A percentile compares a stretch with the other conserved stretches of the same genome.
phyloP scores from a whole-genome alignment of 163 green algal species.

The Scenedesmus sp. region DNA sequence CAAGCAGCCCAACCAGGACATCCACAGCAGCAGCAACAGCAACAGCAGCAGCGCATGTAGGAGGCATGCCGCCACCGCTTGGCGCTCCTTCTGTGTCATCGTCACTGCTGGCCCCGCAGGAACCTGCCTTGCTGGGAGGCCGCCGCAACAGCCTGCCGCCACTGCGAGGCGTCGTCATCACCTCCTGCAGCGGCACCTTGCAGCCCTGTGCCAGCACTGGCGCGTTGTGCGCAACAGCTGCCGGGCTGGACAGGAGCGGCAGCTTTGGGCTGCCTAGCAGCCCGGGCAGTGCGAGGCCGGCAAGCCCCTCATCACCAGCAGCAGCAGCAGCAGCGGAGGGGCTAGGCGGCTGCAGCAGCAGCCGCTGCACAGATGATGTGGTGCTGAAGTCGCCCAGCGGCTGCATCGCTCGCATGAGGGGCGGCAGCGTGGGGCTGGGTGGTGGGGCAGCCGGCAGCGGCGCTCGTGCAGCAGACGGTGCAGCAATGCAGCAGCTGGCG shows the following conservation, averaged over 20 bases:
- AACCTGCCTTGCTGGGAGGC: not conserved
- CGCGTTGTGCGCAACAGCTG: not conserved
- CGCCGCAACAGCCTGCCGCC: constrained; percentile 5
- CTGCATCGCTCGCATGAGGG: not conserved
- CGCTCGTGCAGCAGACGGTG: not conserved
- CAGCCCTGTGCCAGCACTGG: not conserved
- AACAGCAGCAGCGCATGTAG: constrained; percentile 3
- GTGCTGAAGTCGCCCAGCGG: not conserved
- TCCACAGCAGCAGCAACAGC: not conserved
- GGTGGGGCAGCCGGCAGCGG: not conserved
- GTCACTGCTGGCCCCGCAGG: not conserved
- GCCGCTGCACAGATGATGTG: not conserved
- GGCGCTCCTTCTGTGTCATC: not conserved
- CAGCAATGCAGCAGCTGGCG: not conserved
- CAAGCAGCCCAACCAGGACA: constrained; percentile 6
- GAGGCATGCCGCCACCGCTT: not conserved
- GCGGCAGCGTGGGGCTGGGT: not conserved
- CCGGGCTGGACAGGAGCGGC: not conserved
- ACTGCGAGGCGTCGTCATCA: not conserved
- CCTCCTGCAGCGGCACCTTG: not conserved
- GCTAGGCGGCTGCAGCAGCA: not conserved
- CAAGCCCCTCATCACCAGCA: not conserved
- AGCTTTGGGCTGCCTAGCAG: not conserved
- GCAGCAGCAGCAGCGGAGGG: not conserved
- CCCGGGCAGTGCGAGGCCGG: not conserved